A percentile compares a stretch with the other conserved stretches of the same genome.
Evolutionary conservation across 2,329 filamentous ascomycete genomes (phyloP).

Genomic region (Cadophora sp.): DNA sequence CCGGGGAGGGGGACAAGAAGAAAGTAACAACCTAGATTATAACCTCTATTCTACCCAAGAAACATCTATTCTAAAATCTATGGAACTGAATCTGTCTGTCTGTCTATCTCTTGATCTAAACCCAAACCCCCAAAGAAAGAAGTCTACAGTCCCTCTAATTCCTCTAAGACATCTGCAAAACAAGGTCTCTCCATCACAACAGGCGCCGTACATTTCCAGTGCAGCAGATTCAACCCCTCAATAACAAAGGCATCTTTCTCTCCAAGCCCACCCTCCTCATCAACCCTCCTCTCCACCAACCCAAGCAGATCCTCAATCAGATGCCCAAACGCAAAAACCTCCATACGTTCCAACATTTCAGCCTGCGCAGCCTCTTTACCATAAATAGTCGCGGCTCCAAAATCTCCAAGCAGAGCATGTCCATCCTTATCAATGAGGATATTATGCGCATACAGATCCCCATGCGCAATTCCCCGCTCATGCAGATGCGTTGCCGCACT

Average conservation of each 20-base stretch:
- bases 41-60: neutral
- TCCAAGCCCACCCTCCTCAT: conserved; percentile 29
- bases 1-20: neutral
- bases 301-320: conserved; percentile 53
- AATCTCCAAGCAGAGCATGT: conserved; percentile 55
- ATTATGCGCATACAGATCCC: conserved; percentile 56
- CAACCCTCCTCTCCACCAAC: conserved; percentile 41
- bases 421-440: conserved; percentile 50
- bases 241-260: conserved; percentile 41
- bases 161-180: conserved; percentile 38
- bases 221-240: conserved; percentile 39
- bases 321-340: conserved; percentile 56
- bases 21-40: neutral
- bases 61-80: conserved; percentile 4
- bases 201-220: conserved; percentile 41
- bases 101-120: conserved; percentile 17
- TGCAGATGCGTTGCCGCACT: conserved; percentile 53
- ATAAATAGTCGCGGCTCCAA: conserved; percentile 56
- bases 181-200: conserved; percentile 39
- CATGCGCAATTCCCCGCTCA: conserved; percentile 51
- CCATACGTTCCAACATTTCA: conserved; percentile 49
- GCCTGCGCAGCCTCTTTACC: conserved; percentile 34
- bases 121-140: neutral
- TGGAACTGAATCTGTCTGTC: neutral
- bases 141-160: conserved; percentile 30